Evolutionary conservation across 1,139 yeast species (phyloP).

Genomic region (Taphrina wiesneri): DNA sequence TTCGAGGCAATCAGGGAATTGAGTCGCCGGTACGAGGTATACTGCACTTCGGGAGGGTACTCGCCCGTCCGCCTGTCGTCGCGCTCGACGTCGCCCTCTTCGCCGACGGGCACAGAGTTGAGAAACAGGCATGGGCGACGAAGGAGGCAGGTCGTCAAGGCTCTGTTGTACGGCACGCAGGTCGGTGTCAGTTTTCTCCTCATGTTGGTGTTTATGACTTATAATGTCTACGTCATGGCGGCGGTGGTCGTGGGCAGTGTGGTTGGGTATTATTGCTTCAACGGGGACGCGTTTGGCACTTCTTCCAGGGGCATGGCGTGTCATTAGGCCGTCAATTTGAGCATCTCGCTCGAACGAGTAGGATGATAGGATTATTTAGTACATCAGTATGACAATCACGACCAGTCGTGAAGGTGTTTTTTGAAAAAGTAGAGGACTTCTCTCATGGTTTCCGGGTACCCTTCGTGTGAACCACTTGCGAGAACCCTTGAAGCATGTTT

Average conservation of each 20-base stretch:
- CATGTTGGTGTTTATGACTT: constrained; percentile 32
- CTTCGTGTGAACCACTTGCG: not conserved
- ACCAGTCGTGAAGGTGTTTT: constrained; percentile 33
- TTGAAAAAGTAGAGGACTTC: constrained; percentile 24
- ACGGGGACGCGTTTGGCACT: constrained; percentile 2
- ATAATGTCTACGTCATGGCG: constrained; percentile 28
- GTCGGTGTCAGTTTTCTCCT: constrained; percentile 23
- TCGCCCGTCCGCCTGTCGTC: not conserved
- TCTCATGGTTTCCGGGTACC: constrained; percentile 9
- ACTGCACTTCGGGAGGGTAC: not conserved
- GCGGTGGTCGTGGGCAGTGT: constrained; percentile 21
- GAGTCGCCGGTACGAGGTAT: constrained; percentile 13
- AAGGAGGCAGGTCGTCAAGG: constrained; percentile 3
- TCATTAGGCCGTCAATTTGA: constrained; percentile 1
- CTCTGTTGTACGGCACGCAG: constrained; percentile 9
- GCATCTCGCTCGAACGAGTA: too few relatives aligned
- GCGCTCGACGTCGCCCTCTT: not conserved
- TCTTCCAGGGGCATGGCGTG: constrained; percentile 23
- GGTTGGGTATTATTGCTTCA: constrained; percentile 21
- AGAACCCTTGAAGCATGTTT: not conserved
- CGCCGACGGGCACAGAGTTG: not conserved
- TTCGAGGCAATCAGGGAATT: constrained; percentile 9
- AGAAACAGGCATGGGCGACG: not conserved
- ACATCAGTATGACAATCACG: not conserved
- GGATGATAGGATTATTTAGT: too few relatives aligned